Conservation (phyloP, 208 protist genomes). For the Wallacemonas collosoma region DNA sequence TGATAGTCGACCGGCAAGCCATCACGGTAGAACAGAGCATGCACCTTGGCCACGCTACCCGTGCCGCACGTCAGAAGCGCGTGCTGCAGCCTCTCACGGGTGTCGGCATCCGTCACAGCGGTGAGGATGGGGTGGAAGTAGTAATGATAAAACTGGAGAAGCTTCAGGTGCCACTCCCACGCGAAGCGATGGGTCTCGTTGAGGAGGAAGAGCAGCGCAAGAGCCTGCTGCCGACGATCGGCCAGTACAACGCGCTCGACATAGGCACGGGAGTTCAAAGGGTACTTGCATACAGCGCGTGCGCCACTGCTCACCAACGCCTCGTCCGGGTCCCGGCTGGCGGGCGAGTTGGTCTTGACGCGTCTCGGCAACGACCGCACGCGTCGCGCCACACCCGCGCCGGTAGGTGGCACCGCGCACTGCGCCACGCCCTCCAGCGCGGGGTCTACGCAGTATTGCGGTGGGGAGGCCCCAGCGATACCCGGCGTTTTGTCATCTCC, state of each 20-base stretch:
- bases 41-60: slow-evolving; percentile 21
- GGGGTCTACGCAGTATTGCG: not conserved
- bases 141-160: slow-evolving; percentile 57
- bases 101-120: slow-evolving; percentile 4
- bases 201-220: slow-evolving; percentile 54
- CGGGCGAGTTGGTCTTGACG: not conserved
- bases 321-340: too few species aligned
- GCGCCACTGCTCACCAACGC: slow-evolving; percentile 7
- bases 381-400: not conserved
- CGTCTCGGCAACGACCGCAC: not conserved
- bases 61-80: slow-evolving; percentile 28
- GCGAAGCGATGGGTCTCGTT: slow-evolving; percentile 45
- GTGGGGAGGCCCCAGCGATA: not conserved
- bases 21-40: slow-evolving; percentile 30
- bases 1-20: slow-evolving; percentile 50
- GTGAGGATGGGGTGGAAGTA: slow-evolving; percentile 48
- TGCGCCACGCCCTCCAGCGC: not conserved
- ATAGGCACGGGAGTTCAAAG: slow-evolving; percentile 47
- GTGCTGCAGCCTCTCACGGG: slow-evolving; percentile 16
- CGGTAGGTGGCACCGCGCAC: not conserved
- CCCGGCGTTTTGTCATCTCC: slow-evolving; percentile 13
- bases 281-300: slow-evolving; percentile 16
- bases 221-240: slow-evolving; percentile 51
- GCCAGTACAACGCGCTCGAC: slow-evolving; percentile 49
- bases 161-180: slow-evolving; percentile 32